These are phyloP conservation scores for Lachancea nothofagi DNA, from an alignment of 805 yeast genomes.

Conservation along the genomic window DNA sequence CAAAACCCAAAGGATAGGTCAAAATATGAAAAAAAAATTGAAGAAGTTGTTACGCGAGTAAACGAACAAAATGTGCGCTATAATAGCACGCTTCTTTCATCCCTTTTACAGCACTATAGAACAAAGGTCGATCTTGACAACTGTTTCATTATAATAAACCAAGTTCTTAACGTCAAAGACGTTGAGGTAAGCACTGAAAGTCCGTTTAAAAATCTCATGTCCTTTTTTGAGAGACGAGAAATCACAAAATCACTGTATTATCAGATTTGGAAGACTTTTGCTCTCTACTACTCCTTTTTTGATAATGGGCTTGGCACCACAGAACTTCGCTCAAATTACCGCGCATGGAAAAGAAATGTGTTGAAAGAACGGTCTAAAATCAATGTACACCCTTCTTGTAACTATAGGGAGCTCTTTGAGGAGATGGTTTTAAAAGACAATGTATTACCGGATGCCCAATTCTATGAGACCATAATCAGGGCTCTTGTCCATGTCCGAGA, in stretches of 20 bases:
- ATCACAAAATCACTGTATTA: slow-evolving; percentile 26
- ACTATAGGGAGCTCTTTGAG: slow-evolving; percentile 14
- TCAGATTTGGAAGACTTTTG: slow-evolving; percentile 30
- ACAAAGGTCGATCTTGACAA: slow-evolving; percentile 27
- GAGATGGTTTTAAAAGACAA: slow-evolving; percentile 20
- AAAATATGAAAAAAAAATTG: slow-evolving; percentile 21
- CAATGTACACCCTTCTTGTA: slow-evolving; percentile 13
- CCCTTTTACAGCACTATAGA: slow-evolving; percentile 33
- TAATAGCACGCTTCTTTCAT: slow-evolving; percentile 36
- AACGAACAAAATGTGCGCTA: slow-evolving; percentile 26
- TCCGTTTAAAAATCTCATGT: slow-evolving; percentile 10
- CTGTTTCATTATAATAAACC: slow-evolving; percentile 34
- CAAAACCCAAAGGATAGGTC: background rate
- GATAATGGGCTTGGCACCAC: slow-evolving; percentile 14
- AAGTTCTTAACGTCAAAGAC: slow-evolving; percentile 19
- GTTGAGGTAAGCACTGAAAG: slow-evolving; percentile 11
- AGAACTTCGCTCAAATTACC: slow-evolving; percentile 14
- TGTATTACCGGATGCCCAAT: slow-evolving; percentile 17
- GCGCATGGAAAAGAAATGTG: slow-evolving; percentile 13
- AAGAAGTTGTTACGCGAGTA: slow-evolving; percentile 31
- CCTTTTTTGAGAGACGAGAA: slow-evolving; percentile 11
- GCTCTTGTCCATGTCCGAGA: slow-evolving; percentile 21
- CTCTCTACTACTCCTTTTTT: slow-evolving; percentile 15
- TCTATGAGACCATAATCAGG: slow-evolving; percentile 17
- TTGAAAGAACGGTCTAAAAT: slow-evolving; percentile 11